phyloP scores from a whole-genome alignment of 768 basidiomycete species.

The Coprinopsis sp. region DNA sequence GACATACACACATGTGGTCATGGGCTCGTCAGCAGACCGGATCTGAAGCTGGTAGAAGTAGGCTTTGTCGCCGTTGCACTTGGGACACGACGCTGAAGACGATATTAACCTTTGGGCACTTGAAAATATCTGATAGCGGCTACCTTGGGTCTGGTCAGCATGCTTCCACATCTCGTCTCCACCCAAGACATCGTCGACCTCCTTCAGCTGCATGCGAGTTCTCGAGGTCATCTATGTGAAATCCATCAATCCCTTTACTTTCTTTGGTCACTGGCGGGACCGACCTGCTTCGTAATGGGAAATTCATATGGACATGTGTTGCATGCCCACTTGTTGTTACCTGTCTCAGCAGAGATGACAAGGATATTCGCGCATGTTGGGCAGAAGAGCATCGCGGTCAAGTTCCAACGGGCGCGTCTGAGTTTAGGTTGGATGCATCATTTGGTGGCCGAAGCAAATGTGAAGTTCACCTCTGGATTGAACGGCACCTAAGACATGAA shows the following conservation, averaged over 20 bases:
- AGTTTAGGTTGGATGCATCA: too few species aligned
- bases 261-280: conserved; percentile 10
- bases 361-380: conserved; percentile 91
- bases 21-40: conserved; percentile 87
- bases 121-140: too few species aligned
- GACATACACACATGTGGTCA: conserved; percentile 58
- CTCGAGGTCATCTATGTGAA: conserved; percentile 87
- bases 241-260: not conserved
- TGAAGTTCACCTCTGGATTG: too few species aligned
- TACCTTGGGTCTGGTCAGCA: conserved; percentile 83
- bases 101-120: too few species aligned
- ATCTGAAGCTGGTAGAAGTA: conserved; percentile 98
- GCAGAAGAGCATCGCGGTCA: conserved; percentile 98
- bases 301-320: conserved; percentile 95
- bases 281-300: conserved; percentile 79
- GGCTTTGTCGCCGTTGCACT: conserved; percentile 82
- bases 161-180: conserved; percentile 93
- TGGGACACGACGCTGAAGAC: conserved; percentile 50
- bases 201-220: conserved; percentile 80
- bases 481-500: too few species aligned
- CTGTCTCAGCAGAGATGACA: conserved; percentile 69
- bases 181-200: conserved; percentile 93
- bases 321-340: conserved; percentile 90
- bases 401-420: too few species aligned
- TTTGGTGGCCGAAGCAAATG: too few species aligned